These are phyloP conservation scores for Eimeria praecox DNA, from an alignment of 169 alveolate genomes.

Conservation along the genomic window DNA sequence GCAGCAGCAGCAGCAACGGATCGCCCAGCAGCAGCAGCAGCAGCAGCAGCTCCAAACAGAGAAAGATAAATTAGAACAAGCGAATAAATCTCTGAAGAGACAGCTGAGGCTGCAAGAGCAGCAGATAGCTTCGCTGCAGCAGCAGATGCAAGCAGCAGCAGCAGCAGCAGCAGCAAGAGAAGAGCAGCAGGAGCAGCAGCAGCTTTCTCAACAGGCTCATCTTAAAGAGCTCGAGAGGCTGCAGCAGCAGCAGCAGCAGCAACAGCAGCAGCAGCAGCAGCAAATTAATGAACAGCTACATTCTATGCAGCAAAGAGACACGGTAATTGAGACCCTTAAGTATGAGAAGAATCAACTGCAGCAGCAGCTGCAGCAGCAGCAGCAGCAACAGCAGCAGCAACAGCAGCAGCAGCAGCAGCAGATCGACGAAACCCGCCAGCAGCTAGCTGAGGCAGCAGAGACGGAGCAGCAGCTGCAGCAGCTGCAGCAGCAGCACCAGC, in stretches of 20 bases:
- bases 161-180: conserved; percentile 72
- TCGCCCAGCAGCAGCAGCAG: conserved; percentile 66
- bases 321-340: background rate
- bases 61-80: conserved; percentile 21
- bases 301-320: conserved; percentile 6
- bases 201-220: conserved; percentile 17
- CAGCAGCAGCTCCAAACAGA: conserved; percentile 62
- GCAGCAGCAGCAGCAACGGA: conserved; percentile 74
- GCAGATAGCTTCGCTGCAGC: conserved; percentile 69
- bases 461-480: conserved; percentile 63
- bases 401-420: conserved; percentile 44
- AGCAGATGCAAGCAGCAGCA: conserved; percentile 70
- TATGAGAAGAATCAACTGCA: background rate
- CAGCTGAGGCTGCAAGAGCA: conserved; percentile 69
- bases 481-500: conserved; percentile 67
- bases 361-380: conserved; percentile 41
- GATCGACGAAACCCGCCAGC: background rate
- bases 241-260: conserved; percentile 75
- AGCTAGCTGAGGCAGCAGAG: conserved; percentile 41
- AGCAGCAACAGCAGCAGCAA: conserved; percentile 48
- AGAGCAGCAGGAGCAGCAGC: conserved; percentile 69
- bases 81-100: background rate
- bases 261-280: conserved; percentile 63
- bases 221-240: conserved; percentile 43
- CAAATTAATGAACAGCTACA: background rate